A percentile compares a stretch with the other conserved stretches of the same genome.
These are phyloP conservation scores for Massarina eburnea DNA, from an alignment of 2,329 filamentous ascomycete genomes.

Conservation along the genomic window DNA sequence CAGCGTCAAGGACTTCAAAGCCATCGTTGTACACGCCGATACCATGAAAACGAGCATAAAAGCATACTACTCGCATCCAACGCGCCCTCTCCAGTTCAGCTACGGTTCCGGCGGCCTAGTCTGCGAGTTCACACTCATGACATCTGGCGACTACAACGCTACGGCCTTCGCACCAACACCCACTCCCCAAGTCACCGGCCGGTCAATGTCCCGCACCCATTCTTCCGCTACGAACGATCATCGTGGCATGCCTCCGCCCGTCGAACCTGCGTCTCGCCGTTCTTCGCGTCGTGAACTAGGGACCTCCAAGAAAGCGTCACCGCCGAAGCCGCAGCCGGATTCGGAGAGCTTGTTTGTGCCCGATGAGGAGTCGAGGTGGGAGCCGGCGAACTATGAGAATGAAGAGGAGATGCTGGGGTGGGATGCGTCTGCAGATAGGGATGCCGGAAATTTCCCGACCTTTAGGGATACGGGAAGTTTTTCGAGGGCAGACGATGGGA, in stretches of 20 bases:
- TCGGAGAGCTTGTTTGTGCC: constrained; percentile 73
- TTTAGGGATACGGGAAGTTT: constrained; percentile 46
- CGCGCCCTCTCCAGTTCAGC: constrained; percentile 70
- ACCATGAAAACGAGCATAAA: constrained; percentile 66
- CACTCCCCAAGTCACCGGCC: constrained; percentile 40
- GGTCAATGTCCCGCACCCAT: constrained; percentile 34
- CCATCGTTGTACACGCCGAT: constrained; percentile 75
- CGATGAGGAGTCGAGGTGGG: constrained; percentile 67
- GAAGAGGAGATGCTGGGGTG: constrained; percentile 70
- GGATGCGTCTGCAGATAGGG: constrained; percentile 66
- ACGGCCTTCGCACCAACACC: constrained; percentile 42
- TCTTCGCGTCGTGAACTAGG: constrained; percentile 33
- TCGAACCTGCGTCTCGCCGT: constrained; percentile 34
- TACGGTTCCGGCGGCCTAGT: constrained; percentile 69
- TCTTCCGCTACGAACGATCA: constrained; percentile 25
- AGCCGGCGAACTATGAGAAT: constrained; percentile 68
- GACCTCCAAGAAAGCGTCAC: constrained; percentile 23
- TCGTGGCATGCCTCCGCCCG: constrained; percentile 46
- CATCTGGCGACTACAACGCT: constrained; percentile 64
- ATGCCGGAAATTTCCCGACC: constrained; percentile 44
- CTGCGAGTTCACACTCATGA: constrained; percentile 82
- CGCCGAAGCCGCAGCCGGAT: constrained; percentile 51
- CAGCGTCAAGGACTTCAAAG: constrained; percentile 80
- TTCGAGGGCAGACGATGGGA: constrained; percentile 21
- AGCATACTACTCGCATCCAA: constrained; percentile 70